Evolutionary conservation across 345 rosid species (phyloP), one percentile per base, ranked within the genome.

Genomic region (Eucalyptus paniculata): DNA sequence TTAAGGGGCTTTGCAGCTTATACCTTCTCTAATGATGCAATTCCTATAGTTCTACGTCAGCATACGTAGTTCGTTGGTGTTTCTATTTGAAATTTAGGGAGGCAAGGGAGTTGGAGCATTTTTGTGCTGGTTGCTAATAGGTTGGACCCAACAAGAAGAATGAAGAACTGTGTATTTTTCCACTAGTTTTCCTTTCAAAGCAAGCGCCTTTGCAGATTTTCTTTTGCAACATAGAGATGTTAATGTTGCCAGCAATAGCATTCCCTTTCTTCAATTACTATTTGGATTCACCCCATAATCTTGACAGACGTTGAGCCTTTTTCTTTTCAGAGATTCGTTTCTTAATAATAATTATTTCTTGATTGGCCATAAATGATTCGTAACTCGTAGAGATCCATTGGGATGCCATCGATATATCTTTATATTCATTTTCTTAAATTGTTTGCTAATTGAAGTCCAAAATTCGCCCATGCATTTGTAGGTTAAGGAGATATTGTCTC

Each of bases 401-500:
- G 88, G 65, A 87, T 23, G 28, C 60, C 44, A 54, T 87, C 18
- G 5, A 87, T 30, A 37, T 87, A 8, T 51, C 32, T 60, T 51
- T 32, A 51, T 87, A 18, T 4, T 19, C 28, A 50, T 62, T 30
- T 72, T 65, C 60, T 67, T 49, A 80, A 10, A 44, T 69, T n/a
- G 21, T 50, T 47, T 7, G n/a, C 42, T 47, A 40, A 58, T 54
- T 65, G 49, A n/a, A 87, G 82, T 67, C 82, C 50, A 15, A 6
- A 80, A 30, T 89, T 40, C 83, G n/a, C 50, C 17, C 37, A 28
- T 81, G 77, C 69, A 10, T 90, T 30, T 28, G 34, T 90, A 98
- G 99, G 99, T 91, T 86, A 96, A 96, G 93, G 99, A 96, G 94
- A 96, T 98, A 87, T 88, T 98, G 87, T 97, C 99, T 91, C 97